phyloP scores from a whole-genome alignment of 495 filamentous ascomycete genomes.

The Aspergillus sparsus region DNA sequence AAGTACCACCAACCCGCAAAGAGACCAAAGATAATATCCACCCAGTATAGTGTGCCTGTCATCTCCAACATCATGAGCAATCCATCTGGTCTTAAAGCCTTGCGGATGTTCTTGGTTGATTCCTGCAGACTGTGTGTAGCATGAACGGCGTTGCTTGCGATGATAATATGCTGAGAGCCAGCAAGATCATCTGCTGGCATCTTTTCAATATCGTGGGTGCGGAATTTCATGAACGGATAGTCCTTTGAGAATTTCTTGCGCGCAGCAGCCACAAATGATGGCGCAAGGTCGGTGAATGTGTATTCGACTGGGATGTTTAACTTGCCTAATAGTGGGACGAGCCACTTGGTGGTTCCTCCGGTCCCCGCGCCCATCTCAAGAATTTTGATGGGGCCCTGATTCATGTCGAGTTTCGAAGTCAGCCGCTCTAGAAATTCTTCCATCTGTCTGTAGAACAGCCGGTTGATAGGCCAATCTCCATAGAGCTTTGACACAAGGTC shows the following conservation, averaged over 20 bases:
- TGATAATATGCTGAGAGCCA: constrained; percentile 33
- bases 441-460: constrained; percentile 37
- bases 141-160: constrained; percentile 49
- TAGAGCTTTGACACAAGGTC: constrained; percentile 46
- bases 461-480: constrained; percentile 38
- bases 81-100: constrained; percentile 35
- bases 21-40: constrained; percentile 49
- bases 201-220: constrained; percentile 33
- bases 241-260: constrained; percentile 29
- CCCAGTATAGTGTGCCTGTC: constrained; percentile 36
- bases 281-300: constrained; percentile 47
- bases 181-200: constrained; percentile 17
- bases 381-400: constrained; percentile 30
- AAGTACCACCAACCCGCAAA: constrained; percentile 55
- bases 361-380: constrained; percentile 48
- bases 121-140: constrained; percentile 36
- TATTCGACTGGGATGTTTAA: constrained; percentile 39
- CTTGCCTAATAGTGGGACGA: constrained; percentile 33
- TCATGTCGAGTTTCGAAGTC: constrained; percentile 23
- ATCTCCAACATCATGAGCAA: constrained; percentile 41
- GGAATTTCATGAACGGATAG: constrained; percentile 31
- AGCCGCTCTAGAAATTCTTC: constrained; percentile 39
- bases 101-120: constrained; percentile 31
- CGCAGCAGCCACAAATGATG: constrained; percentile 38
- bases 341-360: constrained; percentile 39